Base-by-base conservation (phyloP, 1,139 yeast species). In the Protomyces inouyei region DNA sequence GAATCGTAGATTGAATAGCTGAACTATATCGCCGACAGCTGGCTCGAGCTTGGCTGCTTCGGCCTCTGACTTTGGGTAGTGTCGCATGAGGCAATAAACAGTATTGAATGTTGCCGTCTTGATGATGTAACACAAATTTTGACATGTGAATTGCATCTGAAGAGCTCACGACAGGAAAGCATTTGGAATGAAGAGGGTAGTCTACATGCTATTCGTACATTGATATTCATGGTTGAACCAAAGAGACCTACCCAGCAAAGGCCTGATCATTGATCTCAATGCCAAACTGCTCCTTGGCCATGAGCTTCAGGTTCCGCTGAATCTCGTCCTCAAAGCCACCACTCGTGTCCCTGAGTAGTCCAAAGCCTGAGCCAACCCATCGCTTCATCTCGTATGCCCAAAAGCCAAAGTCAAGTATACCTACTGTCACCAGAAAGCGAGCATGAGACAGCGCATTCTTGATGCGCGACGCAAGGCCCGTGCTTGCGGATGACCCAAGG, bases 311-410 rank as follows among this genome's bases (percentile, higher is more conserved):
- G 67, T 79, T 78, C 59, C 74, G 71, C 67, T 81, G 84, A 18
- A 82, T 70, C 65, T 78, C 75, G 68, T 82, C 85, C 68, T 82
- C 85, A 9, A 80, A 71, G 6, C 83, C 84, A 64, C 72, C 73
- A 14, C 32, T 38, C 38, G 72, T 69, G 67, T 76, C 78, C 9
- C 70, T 69, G 2, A 71, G 72, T 45, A 72, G 14, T 10, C 63
- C 63, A 25, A 59, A 59, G 18, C 63, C 63, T 9, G 63, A 59
- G 23, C 53, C 40, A 76, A 78, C 64, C 37, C 76, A 68, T 69
- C 82, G 84, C 56, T 78, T 76, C 2, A 81, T 56, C 61, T 84
- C 74, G 36, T 80, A 71, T 1, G 76, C 60, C 70, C 75, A 71
- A 70, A 82, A 84, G 1, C 78, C 73, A 8, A 82, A 16, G 55